Evolutionary conservation across 2,329 filamentous ascomycete species (phyloP), one percentile per base, ranked within the genome.

Genomic region (Zymoseptoria pseudotritici): DNA sequence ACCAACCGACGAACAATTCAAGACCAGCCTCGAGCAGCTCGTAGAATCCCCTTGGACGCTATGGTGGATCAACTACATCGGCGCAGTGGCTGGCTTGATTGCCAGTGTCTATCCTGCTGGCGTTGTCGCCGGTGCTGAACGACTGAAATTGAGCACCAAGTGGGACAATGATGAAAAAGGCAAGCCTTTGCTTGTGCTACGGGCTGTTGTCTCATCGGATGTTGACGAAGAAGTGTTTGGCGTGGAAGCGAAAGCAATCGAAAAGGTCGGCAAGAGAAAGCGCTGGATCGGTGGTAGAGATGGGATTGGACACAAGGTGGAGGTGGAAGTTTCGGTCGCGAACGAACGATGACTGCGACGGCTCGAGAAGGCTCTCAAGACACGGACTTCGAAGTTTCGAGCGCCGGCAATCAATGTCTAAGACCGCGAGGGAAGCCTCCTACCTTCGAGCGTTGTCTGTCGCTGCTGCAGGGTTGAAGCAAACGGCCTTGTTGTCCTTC

Each of bases 1-100:
- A 2, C 82, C 83, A 0, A 78, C 78, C 0, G 86, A 88, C 65
- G 69, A 79, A 8, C 71, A 76, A 3, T 85, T 86, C 66, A 82
- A 83, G 31, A 69, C 74, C 1, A 77, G 79, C 3, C 75, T 89
- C 31, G 74, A 80, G 49, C 73, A 75, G 42, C 76, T 88, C 3
- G 71, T 86, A 2, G 82, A 81, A 0, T 65, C 63, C 4, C 71
- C 76, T 0, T 79, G 81, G 63, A 77, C 82, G 59, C 76, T 80
- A 10, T 89, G 86, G 85, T 89, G 86, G 86, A 80, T 82, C 57
- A 79, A 78, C 56, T 89, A 87, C 67, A 67, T 88, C 0, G 86
- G 87, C 0, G 78, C 80, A 17, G 78, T 88, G 1, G 85, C 83
- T 2, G 76, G 76, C 4, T 70, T 88, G 9, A 74, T 88, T 29